A percentile compares a stretch with the other conserved stretches of the same genome.
phyloP scores from a whole-genome alignment of 768 basidiomycete species.

The Saitozyma sp. region DNA sequence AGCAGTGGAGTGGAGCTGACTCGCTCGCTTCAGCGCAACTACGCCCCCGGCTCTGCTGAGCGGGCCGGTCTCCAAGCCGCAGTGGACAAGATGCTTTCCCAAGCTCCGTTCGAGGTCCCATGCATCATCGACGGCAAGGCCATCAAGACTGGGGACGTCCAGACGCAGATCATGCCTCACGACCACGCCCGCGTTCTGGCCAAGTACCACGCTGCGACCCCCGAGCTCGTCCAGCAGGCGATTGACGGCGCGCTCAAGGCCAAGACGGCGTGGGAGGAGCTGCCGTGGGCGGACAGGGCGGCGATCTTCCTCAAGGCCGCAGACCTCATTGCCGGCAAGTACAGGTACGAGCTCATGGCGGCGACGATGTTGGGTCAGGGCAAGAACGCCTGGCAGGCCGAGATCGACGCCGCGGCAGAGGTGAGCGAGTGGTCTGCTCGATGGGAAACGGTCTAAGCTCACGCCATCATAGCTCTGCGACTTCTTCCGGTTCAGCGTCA shows the following conservation, averaged over 20 bases:
- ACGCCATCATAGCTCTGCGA: conserved; percentile 64
- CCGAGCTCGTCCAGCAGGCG: conserved; percentile 69
- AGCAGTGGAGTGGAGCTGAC: conserved; percentile 6
- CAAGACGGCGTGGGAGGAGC: conserved; percentile 82
- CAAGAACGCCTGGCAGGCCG: conserved; percentile 99
- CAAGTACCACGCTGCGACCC: conserved; percentile 83
- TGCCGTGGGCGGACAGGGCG: conserved; percentile 96
- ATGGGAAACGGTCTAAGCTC: not conserved
- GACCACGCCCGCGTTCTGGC: conserved; percentile 80
- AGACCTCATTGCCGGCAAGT: conserved; percentile 92
- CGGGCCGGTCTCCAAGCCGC: conserved; percentile 71
- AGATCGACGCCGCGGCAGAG: conserved; percentile 99
- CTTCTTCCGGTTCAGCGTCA: conserved; percentile 95
- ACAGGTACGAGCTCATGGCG: conserved; percentile 89
- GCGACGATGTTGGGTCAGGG: conserved; percentile 98
- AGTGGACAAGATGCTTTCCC: conserved; percentile 73
- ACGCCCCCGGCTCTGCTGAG: conserved; percentile 76
- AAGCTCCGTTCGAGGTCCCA: conserved; percentile 87
- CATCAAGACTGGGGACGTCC: conserved; percentile 74
- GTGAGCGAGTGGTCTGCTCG: conserved; percentile 55
- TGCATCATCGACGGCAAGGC: conserved; percentile 86
- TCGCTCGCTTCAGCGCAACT: conserved; percentile 52
- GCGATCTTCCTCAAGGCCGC: conserved; percentile 98
- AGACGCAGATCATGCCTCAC: conserved; percentile 79
- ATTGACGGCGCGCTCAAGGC: conserved; percentile 85